A percentile compares a stretch with the other conserved stretches of the same genome.
These are phyloP conservation scores for Yamadazyma kanchanaburiensis DNA, from an alignment of 1,139 yeast species.

Conservation along the genomic window DNA sequence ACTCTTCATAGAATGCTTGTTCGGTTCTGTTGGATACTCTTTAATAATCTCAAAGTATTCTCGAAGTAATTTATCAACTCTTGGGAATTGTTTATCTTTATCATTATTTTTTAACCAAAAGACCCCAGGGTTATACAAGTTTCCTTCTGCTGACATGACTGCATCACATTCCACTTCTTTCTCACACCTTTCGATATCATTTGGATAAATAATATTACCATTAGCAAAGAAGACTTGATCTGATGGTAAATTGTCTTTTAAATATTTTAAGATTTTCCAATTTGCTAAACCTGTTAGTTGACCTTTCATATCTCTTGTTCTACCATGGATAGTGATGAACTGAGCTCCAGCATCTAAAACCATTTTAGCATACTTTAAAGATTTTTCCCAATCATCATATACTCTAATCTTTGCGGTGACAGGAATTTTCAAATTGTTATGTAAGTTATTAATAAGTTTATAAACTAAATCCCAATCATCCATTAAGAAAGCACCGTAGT, in stretches of 20 bases:
- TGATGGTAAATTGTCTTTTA: slow-evolving; percentile 74
- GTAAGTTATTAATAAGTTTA: slow-evolving; percentile 67
- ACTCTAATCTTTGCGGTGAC: slow-evolving; percentile 96
- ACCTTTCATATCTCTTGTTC: slow-evolving; percentile 97
- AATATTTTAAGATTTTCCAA: slow-evolving; percentile 74
- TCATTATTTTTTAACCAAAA: slow-evolving; percentile 59
- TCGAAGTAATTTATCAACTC: slow-evolving; percentile 78
- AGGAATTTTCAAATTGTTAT: slow-evolving; percentile 72
- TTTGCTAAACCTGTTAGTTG: slow-evolving; percentile 94
- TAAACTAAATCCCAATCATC: slow-evolving; percentile 92
- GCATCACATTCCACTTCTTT: slow-evolving; percentile 73
- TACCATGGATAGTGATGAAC: slow-evolving; percentile 89
- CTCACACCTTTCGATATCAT: slow-evolving; percentile 69
- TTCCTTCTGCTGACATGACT: slow-evolving; percentile 97
- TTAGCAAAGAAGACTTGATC: slow-evolving; percentile 91
- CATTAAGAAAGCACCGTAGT: slow-evolving; percentile 94
- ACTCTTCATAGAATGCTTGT: slow-evolving; percentile 81
- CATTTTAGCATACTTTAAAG: slow-evolving; percentile 84
- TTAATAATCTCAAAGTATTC: slow-evolving; percentile 88
- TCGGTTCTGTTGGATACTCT: slow-evolving; percentile 55
- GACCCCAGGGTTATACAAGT: slow-evolving; percentile 88
- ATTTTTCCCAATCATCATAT: slow-evolving; percentile 80
- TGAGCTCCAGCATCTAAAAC: slow-evolving; percentile 95
- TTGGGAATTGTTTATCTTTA: slow-evolving; percentile 68
- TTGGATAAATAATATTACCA: slow-evolving; percentile 85